Evolutionary conservation across 2,329 filamentous ascomycete species (phyloP), one percentile per base, ranked within the genome.

Genomic region (Fulvia fulva): DNA sequence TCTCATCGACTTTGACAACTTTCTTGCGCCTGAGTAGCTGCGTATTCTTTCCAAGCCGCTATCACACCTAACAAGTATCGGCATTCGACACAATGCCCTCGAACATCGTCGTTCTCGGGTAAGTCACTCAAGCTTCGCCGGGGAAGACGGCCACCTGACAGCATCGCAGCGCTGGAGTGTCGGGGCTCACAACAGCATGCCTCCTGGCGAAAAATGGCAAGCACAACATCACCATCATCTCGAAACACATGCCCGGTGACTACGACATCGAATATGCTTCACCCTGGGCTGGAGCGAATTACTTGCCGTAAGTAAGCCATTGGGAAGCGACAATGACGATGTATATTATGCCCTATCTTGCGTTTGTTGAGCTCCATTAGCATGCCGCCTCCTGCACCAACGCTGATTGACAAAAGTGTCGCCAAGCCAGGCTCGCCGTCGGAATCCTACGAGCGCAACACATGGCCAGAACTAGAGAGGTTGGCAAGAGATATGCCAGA

Each of bases 241-340:
- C 90, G 5, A 95, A 93, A 70, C 89, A 96, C 71, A 94, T 96
- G 88, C 92, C 92, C 0, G 92, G 92, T 34, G 92, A 97, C 77
- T 94, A 93, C 74, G 89, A 93, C 65, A 87, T 92, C 65, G 88
- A 95, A 78, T 97, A 96, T 73, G 87, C 90, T 0, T 95, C 90
- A 5, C 91, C 90, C 0, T 95, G 90, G 88, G 91, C 91, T 3
- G 91, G 91, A 14, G 91, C 90, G 61, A 93, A 94, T 70, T 87
- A 86, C 68, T 73, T 88, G 59, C 90, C 88, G 68, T 69, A 57
- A 61, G 66, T 65, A 5, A 32, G 23, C 47, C 7, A 28, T 26
- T n/a, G 21, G 25, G 25, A n/a, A 19, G 5, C 37, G 37, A 2
- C 30, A n/a, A 14, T 34, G 30, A 14, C 16, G 9, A 19, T 41